Percentiles rank a stretch among this genome's conserved stretches.
phyloP scores from a whole-genome alignment of 257 asterid species.

The Sherardia arvensis region DNA sequence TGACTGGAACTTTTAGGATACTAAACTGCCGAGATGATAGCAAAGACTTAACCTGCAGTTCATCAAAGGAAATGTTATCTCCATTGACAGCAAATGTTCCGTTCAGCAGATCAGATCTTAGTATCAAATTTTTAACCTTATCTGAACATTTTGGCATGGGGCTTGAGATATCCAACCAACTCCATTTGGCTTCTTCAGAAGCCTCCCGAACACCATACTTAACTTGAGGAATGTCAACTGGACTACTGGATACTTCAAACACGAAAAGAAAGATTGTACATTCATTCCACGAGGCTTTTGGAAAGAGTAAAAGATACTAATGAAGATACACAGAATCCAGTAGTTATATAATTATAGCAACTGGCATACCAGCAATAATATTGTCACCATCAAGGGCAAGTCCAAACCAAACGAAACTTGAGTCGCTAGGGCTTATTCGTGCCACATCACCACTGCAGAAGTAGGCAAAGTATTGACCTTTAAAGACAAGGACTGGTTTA shows the following conservation, averaged over 20 bases:
- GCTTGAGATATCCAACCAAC: constrained; percentile 58
- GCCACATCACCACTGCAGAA: constrained; percentile 62
- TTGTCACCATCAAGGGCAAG: constrained; percentile 63
- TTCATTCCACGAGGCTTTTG: constrained; percentile 13
- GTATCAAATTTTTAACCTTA: constrained; percentile 27
- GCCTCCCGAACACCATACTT: constrained; percentile 56
- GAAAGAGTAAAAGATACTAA: constrained; percentile 1
- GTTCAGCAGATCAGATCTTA: not conserved
- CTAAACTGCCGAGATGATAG: constrained; percentile 47
- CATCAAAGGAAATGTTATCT: not conserved
- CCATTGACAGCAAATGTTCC: not conserved
- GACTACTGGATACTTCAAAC: constrained; percentile 75
- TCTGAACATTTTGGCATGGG: constrained; percentile 57
- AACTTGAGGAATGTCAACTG: constrained; percentile 56
- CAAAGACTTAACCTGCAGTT: constrained; percentile 51
- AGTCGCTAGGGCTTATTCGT: constrained; percentile 53
- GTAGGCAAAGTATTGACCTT: constrained; percentile 1
- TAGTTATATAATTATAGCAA: not conserved
- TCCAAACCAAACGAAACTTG: constrained; percentile 62
- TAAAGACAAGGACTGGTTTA: not conserved
- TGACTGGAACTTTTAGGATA: constrained; percentile 59
- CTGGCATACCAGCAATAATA: constrained; percentile 55
- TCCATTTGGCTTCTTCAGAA: constrained; percentile 44
- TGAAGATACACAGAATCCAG: not conserved
- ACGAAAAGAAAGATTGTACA: constrained; percentile 1